Conservation (phyloP, 176 grass and related monocot species). For the Oryza meridionalis region DNA sequence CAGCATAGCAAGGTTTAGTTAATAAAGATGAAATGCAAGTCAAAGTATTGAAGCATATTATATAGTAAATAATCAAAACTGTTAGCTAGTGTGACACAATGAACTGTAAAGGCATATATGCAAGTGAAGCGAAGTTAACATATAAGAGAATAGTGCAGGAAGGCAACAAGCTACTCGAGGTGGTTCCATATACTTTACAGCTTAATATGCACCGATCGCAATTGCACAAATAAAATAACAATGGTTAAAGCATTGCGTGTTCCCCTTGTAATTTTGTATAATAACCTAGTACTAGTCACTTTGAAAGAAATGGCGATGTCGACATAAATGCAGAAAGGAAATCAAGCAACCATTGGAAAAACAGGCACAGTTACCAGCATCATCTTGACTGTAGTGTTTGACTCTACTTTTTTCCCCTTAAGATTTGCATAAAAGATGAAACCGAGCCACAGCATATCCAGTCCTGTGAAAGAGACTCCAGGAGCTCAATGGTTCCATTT, state of each 20-base stretch:
- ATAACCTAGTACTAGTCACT: neutral
- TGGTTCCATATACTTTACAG: conserved; percentile 10
- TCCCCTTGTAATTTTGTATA: neutral
- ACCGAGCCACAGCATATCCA: neutral
- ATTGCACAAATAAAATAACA: neutral
- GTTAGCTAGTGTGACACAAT: neutral
- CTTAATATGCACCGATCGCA: neutral
- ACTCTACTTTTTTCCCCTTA: neutral
- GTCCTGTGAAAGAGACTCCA: neutral
- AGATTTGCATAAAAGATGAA: neutral
- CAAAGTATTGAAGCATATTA: conserved; percentile 3
- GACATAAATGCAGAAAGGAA: neutral
- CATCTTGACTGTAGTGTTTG: neutral
- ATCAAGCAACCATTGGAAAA: neutral
- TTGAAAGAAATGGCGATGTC: neutral
- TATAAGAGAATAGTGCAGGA: neutral
- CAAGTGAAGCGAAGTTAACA: neutral
- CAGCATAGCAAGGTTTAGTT: neutral
- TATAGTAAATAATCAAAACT: neutral
- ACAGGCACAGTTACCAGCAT: neutral
- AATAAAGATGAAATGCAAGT: neutral
- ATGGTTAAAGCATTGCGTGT: neutral
- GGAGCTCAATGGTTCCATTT: neutral
- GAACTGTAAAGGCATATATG: neutral
- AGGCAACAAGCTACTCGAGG: neutral